Evolutionary conservation across 2,329 filamentous ascomycete genomes (phyloP).

Genomic region (Apiospora kogelbergensis): DNA sequence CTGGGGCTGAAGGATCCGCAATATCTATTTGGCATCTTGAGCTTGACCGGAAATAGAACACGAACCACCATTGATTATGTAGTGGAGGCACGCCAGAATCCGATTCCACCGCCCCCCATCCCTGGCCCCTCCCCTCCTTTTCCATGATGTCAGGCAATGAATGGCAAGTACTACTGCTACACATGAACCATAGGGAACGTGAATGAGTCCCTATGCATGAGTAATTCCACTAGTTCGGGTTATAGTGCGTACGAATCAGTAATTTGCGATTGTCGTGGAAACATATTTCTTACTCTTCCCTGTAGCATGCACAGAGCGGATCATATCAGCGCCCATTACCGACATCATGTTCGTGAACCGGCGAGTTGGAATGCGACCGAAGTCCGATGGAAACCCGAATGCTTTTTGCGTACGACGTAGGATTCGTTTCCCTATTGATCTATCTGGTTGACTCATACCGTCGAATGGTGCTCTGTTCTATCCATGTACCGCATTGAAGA

Average conservation of each 20-base stretch:
- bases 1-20: not conserved
- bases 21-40: not conserved
- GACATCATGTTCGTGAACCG: not conserved
- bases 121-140: not conserved
- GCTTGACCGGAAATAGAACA: not conserved
- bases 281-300: not conserved
- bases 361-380: not conserved
- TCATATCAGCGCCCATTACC: not conserved
- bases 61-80: not conserved
- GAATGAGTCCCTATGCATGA: not conserved
- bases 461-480: not conserved
- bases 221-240: not conserved
- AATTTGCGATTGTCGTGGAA: not conserved
- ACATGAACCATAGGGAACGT: too few species aligned
- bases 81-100: not conserved
- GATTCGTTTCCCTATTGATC: not conserved
- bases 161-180: not conserved
- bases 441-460: not conserved
- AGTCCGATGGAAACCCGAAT: not conserved
- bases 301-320: not conserved
- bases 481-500: not conserved
- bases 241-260: too few species aligned
- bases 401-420: not conserved
- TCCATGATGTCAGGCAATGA: not conserved
- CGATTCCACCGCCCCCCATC: not conserved